Base-by-base conservation (phyloP, 1,284 basidiomycete genomes). In the Tetrapyrgos nigripes region DNA sequence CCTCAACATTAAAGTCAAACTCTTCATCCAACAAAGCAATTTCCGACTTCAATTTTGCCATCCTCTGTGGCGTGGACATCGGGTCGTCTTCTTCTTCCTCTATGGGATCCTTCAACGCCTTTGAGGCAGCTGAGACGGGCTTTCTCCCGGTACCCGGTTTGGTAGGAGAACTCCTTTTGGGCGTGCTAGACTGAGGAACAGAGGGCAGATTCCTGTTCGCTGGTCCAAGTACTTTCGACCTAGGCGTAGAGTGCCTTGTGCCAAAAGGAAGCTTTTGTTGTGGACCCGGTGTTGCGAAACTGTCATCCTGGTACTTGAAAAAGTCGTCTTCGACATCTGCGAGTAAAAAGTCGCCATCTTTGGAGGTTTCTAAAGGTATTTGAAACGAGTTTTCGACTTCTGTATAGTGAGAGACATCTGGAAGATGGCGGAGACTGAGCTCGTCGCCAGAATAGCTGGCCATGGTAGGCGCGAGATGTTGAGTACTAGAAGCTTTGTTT, bases 361-460 rank as follows among this genome's bases (percentile, higher is more conserved):
- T 69, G 35, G 65, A 59, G 5, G 67, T 64, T 35, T 70, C 64
- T 6, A 67, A 58, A 2, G 83, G 81, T 44, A 86, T 83, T 67
- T 85, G 82, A 67, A 86, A 85, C 1, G 83, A 84, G 46, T 80
- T 70, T 28, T 79, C 83, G 10, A 70, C 58, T 19, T 79, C 71
- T 61, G 49, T 45, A 10, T 60, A 28, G 29, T 55, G 35, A 31
- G 79, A 79, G 58, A 76, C 66, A 56, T 85, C 81, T 48, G 81
- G 82, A 29, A 83, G 67, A 65, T 82, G 80, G 66, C 79, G 75
- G 50, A 78, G 64, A 57, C 80, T 85, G 44, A 81, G 70, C 60
- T 82, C 79, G 31, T 52, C n/a, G n/a, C n/a, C n/a, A n/a, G n/a
- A n/a, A n/a, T n/a, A n/a, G n/a, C n/a, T n/a, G n/a, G n/a, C n/a